Evolutionary conservation across 2,329 filamentous ascomycete species (phyloP).

Genomic region (Aureobasidium leucospermi): DNA sequence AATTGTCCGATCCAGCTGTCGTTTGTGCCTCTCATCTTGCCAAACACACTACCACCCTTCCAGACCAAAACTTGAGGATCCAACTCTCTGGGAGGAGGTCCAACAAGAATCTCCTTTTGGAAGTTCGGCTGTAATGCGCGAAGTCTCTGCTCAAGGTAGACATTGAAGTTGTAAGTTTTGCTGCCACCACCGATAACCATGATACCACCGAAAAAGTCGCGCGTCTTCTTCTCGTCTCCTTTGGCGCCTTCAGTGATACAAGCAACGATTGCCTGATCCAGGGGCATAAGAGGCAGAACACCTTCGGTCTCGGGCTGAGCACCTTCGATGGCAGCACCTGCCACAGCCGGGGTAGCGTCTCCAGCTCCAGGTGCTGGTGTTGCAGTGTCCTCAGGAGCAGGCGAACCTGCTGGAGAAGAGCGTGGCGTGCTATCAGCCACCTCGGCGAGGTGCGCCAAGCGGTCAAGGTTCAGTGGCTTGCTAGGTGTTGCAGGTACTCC

Average conservation of each 20-base stretch:
- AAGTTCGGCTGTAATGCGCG: constrained; percentile 56
- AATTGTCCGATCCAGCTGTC: constrained; percentile 87
- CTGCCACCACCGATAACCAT: constrained; percentile 85
- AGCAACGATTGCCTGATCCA: constrained; percentile 84
- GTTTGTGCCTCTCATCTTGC: constrained; percentile 75
- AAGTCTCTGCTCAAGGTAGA: constrained; percentile 75
- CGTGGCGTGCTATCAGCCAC: constrained; percentile 69
- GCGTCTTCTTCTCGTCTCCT: constrained; percentile 85
- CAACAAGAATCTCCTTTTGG: constrained; percentile 60
- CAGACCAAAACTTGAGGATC: constrained; percentile 95
- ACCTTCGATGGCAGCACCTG: constrained; percentile 41
- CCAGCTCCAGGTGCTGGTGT: constrained; percentile 52
- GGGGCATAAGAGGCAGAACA: constrained; percentile 70
- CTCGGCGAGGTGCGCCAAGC: constrained; percentile 57
- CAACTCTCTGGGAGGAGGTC: constrained; percentile 75
- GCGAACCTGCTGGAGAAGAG: constrained; percentile 81
- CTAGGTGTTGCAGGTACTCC: constrained; percentile 20
- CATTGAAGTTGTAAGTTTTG: constrained; percentile 71
- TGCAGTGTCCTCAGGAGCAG: constrained; percentile 63
- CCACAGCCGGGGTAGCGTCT: constrained; percentile 37
- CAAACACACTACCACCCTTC: constrained; percentile 97
- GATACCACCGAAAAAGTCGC: constrained; percentile 81
- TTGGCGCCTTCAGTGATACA: constrained; percentile 81
- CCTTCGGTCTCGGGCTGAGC: constrained; percentile 50
- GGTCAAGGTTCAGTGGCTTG: constrained; percentile 46